phyloP scores from a whole-genome alignment of 176 grass and related monocot species.

The Bromus sterilis region DNA sequence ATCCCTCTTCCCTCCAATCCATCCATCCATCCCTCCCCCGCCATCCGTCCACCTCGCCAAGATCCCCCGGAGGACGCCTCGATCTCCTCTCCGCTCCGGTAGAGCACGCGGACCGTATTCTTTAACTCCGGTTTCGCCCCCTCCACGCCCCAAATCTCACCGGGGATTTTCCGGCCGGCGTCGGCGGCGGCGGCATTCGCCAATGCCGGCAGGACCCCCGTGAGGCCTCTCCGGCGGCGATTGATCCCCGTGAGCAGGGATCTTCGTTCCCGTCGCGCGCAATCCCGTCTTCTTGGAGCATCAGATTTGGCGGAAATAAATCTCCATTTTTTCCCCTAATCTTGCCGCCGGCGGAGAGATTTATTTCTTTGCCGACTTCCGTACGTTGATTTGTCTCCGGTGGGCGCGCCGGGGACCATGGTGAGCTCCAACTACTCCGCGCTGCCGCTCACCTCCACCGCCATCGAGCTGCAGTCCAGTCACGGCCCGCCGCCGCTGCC shows the following conservation, averaged over 20 bases:
- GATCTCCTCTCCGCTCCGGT: neutral
- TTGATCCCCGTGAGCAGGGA: too few relatives aligned
- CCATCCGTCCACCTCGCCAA: too few relatives aligned
- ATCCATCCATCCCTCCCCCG: too few relatives aligned
- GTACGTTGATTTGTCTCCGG: neutral
- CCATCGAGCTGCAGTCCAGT: conserved; percentile 67
- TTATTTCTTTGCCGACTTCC: neutral
- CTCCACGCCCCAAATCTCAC: neutral
- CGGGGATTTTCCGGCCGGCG: neutral
- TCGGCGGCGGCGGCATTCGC: neutral
- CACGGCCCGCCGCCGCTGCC: neutral
- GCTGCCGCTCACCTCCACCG: conserved; percentile 39
- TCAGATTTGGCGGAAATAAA: neutral
- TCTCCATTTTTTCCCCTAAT: neutral
- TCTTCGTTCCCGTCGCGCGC: neutral
- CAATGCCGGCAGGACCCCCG: neutral
- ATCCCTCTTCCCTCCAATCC: conserved; percentile 2
- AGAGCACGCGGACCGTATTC: neutral
- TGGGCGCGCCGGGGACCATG: conserved; percentile 15
- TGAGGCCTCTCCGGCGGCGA: neutral
- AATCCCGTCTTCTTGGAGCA: neutral
- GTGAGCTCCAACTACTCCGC: conserved; percentile 70
- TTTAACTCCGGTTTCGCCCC: neutral
- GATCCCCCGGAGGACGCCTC: neutral
- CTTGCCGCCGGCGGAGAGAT: neutral